A percentile compares a stretch with the other conserved stretches of the same genome.
Conservation (phyloP, 1,284 basidiomycete species). For the Ganoderma lucidum region DNA sequence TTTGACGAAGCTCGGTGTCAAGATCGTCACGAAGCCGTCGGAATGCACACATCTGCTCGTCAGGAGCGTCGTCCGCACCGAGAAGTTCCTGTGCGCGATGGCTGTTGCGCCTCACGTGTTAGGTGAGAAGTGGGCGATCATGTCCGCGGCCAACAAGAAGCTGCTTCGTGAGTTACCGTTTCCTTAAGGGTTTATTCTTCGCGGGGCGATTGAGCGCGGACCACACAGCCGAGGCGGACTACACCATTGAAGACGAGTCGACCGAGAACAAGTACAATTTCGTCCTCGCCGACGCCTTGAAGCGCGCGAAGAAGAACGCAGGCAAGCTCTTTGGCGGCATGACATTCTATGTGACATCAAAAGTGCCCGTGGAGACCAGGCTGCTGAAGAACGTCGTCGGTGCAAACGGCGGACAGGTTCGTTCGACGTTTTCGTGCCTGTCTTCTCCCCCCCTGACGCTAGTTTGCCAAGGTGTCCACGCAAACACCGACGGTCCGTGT, state of each 20-base stretch:
- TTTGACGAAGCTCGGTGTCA: constrained; percentile 69
- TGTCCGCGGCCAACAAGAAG: constrained; percentile 60
- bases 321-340: constrained; percentile 67
- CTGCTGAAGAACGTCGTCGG: constrained; percentile 71
- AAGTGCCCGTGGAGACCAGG: constrained; percentile 60
- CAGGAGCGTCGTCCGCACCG: constrained; percentile 74
- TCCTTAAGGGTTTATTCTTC: too few species aligned
- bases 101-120: constrained; percentile 68
- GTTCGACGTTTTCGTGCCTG: constrained; percentile 27
- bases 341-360: constrained; percentile 78
- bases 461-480: constrained; percentile 47
- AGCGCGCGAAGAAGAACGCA: constrained; percentile 57
- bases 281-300: constrained; percentile 65
- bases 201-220: background rate
- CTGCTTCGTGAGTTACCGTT: constrained; percentile 64
- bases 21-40: constrained; percentile 61
- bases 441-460: too few species aligned
- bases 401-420: constrained; percentile 74
- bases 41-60: constrained; percentile 83
- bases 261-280: constrained; percentile 73
- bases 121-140: constrained; percentile 70
- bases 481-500: constrained; percentile 63
- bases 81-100: constrained; percentile 84
- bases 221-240: constrained; percentile 66
- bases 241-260: constrained; percentile 62